Base-by-base conservation (phyloP, 2,329 filamentous ascomycete species). In the Teratosphaeria zuluensis region DNA sequence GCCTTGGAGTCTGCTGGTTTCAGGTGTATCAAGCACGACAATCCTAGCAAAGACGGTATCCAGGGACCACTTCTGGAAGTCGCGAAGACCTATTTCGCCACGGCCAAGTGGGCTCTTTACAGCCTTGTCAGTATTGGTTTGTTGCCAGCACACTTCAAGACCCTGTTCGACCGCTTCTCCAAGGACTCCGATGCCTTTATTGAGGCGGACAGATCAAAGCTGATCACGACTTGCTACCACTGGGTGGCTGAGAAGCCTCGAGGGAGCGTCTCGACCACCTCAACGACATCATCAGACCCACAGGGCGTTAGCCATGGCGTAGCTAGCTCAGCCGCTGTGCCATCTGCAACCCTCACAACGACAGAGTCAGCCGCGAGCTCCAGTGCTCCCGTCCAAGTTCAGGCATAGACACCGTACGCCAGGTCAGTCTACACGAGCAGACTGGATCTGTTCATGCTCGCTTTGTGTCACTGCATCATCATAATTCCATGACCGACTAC, bases 211-310 rank as follows among this genome's bases (percentile, higher is more conserved):
- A 58, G 62, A 11, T 54, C 58, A 4, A 57, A 64, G 1, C 56
- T 69, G 33, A 66, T 66, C 59, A 69, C 66, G 19, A 69, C 67
- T 11, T 65, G 62, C 52, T 67, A 67, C 46, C 65, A 66, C 54
- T 68, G 66, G 66, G 56, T 69, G 12, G 67, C 67, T 9, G 67
- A 65, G 54, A 69, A 69, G 61, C 66, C 65, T 31, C 52, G 24
- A 35, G 42, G 19, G 42, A 48, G 42, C 19, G n/a, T 19, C 42
- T 19, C n/a, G 19, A 48, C 42, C 3, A 19, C 4, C n/a, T n/a
- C 16, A 48, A 19, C 42, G 9, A 21, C 42, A 21, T 8, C 42
- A 19, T n/a, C 42, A 35, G 9, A 9, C 33, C 33, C 33, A 35
- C 9, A 35, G 14, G 14, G 9, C 14, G 8, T 35, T 6, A 7